Evolutionary conservation across 2,329 filamentous ascomycete genomes (phyloP).

Genomic region (Biscogniauxia mediterranea): DNA sequence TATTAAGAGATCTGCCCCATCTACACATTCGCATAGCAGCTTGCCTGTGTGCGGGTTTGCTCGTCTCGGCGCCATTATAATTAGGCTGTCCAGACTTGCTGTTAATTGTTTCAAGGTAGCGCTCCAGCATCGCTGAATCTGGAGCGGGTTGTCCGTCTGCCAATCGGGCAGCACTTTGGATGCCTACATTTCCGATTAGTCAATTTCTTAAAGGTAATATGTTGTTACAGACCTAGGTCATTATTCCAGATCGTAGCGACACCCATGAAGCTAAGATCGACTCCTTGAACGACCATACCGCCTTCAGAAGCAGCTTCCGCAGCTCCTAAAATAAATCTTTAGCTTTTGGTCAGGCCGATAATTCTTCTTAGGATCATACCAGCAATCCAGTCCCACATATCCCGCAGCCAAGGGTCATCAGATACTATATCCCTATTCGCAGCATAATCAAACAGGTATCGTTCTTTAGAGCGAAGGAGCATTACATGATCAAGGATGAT

Average conservation of each 20-base stretch:
- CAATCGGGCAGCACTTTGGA: conserved; percentile 47
- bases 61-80: conserved; percentile 63
- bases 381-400: conserved; percentile 75
- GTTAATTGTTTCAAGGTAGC: conserved; percentile 62
- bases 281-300: conserved; percentile 65
- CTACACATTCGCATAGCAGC: conserved; percentile 73
- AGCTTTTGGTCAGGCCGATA: conserved; percentile 7
- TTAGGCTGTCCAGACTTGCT: conserved; percentile 59
- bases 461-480: conserved; percentile 59
- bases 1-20: conserved; percentile 60
- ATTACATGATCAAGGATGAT: conserved; percentile 55
- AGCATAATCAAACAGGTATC: conserved; percentile 62
- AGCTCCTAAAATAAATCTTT: conserved; percentile 44
- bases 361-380: conserved; percentile 44
- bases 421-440: conserved; percentile 66
- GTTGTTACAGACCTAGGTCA: conserved; percentile 54
- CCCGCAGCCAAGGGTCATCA: conserved; percentile 72
- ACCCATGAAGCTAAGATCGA: conserved; percentile 76
- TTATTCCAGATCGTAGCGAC: conserved; percentile 72
- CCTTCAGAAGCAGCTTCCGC: conserved; percentile 63
- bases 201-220: conserved; percentile 6
- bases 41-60: conserved; percentile 68
- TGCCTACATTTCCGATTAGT: conserved; percentile 38
- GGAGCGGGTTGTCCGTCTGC: conserved; percentile 43
- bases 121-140: conserved; percentile 56